Conservation (phyloP, 2,329 filamentous ascomycete genomes). For the Drechslerella dactyloides region DNA sequence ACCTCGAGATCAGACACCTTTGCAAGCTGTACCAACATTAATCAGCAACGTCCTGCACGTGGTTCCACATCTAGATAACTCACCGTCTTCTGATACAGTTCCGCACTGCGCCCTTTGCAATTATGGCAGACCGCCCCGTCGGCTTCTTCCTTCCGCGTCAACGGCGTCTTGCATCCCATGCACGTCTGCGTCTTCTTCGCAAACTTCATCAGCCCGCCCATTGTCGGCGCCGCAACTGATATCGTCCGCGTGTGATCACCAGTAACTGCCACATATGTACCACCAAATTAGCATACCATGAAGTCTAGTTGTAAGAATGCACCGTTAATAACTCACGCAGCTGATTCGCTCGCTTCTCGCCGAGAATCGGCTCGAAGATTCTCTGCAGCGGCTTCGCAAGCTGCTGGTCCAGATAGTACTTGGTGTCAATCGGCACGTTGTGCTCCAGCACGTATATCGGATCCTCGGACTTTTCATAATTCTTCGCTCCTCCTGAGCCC, state of each 20-base stretch:
- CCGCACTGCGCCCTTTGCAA: constrained; percentile 82
- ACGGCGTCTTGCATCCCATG: constrained; percentile 98
- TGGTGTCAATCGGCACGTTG: constrained; percentile 96
- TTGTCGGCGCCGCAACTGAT: constrained; percentile 84
- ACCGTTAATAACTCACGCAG: constrained; percentile 61
- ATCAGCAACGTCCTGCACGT: background rate
- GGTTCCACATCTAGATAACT: background rate
- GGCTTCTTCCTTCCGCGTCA: constrained; percentile 78
- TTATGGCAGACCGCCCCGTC: constrained; percentile 86
- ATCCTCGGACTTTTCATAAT: constrained; percentile 96
- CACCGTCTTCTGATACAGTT: constrained; percentile 85
- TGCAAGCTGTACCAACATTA: constrained; percentile 62
- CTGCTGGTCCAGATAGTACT: constrained; percentile 98
- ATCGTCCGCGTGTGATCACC: constrained; percentile 96
- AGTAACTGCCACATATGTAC: constrained; percentile 63
- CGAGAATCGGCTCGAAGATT: constrained; percentile 97
- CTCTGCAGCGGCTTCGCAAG: constrained; percentile 90
- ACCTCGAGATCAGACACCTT: constrained; percentile 93
- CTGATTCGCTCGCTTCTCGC: constrained; percentile 85
- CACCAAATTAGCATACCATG: constrained; percentile 2
- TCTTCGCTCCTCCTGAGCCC: constrained; percentile 84
- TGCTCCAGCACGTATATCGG: constrained; percentile 96
- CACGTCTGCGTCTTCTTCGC: constrained; percentile 97
- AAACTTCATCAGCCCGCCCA: constrained; percentile 97
- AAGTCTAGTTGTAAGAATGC: background rate